Conservation (phyloP, 495 filamentous ascomycete species). For the Mycothermus thermophilus region DNA sequence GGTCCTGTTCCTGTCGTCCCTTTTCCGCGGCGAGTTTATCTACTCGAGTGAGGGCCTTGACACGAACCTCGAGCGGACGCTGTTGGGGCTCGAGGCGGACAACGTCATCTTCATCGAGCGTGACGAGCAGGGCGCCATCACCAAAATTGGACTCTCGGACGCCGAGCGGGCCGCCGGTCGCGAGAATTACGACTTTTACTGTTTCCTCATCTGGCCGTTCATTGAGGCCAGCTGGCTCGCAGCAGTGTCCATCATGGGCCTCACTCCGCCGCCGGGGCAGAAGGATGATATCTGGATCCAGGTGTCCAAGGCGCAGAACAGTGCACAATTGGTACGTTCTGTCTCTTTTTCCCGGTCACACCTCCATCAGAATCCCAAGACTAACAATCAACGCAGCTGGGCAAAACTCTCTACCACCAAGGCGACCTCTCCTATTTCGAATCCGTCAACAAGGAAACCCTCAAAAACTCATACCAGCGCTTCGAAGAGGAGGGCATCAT, state of each 20-base stretch:
- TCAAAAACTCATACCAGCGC: conserved; percentile 79
- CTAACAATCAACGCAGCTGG: conserved; percentile 40
- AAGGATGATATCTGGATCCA: conserved; percentile 63
- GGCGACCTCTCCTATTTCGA: conserved; percentile 94
- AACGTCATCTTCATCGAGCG: conserved; percentile 59
- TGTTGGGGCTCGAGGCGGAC: conserved; percentile 64
- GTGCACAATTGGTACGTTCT: conserved; percentile 63
- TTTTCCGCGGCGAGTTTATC: conserved; percentile 95
- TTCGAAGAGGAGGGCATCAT: conserved; percentile 89
- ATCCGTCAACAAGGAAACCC: conserved; percentile 92
- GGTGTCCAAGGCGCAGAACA: conserved; percentile 61
- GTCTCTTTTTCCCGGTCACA: neutral
- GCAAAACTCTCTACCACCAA: conserved; percentile 95
- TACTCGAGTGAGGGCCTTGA: conserved; percentile 76
- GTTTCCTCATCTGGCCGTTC: conserved; percentile 96
- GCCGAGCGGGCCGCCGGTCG: conserved; percentile 61
- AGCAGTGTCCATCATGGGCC: conserved; percentile 68
- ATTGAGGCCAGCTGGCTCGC: conserved; percentile 89
- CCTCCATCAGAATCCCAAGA: neutral
- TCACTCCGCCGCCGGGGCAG: conserved; percentile 55
- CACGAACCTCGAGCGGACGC: conserved; percentile 63
- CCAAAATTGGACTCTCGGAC: conserved; percentile 58
- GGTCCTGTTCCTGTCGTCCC: conserved; percentile 75
- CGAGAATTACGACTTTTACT: conserved; percentile 97
- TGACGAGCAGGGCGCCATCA: conserved; percentile 39